Evolutionary conservation across 2,329 filamentous ascomycete genomes (phyloP).

Genomic region (Neofusicoccum kwambonambiense): DNA sequence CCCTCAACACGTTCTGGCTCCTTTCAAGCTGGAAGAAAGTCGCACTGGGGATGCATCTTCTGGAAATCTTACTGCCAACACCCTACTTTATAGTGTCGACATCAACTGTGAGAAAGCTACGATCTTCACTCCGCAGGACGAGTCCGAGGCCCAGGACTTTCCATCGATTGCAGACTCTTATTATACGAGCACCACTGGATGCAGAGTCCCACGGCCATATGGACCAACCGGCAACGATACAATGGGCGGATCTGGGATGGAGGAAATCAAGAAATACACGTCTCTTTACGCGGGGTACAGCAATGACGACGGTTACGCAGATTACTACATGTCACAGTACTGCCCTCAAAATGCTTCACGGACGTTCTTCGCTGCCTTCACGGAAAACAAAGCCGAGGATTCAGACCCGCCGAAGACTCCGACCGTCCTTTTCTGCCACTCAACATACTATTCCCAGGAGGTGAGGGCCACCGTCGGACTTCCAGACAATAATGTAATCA

Average conservation of each 20-base stretch:
- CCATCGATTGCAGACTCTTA: not conserved
- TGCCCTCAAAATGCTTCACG: not conserved
- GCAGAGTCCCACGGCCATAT: conserved; percentile 24
- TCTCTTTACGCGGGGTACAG: conserved; percentile 51
- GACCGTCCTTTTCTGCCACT: conserved; percentile 14
- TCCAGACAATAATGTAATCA: conserved; percentile 24
- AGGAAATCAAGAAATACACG: conserved; percentile 22
- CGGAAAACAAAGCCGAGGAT: conserved; percentile 20
- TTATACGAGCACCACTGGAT: conserved; percentile 20
- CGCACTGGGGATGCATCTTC: not conserved
- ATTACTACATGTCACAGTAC: conserved; percentile 26
- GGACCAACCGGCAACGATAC: not conserved
- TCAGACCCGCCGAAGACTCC: conserved; percentile 24
- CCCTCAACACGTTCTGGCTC: conserved; percentile 42
- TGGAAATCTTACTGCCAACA: conserved; percentile 27
- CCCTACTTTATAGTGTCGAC: conserved; percentile 34
- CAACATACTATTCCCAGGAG: conserved; percentile 29
- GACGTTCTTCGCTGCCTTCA: conserved; percentile 25
- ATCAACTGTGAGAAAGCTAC: conserved; percentile 31
- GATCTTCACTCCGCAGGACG: not conserved
- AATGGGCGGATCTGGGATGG: not conserved
- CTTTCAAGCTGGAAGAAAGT: conserved; percentile 37
- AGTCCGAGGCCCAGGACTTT: conserved; percentile 17
- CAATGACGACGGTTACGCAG: conserved; percentile 30
- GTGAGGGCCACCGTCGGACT: conserved; percentile 43